Evolutionary conservation across 2,329 filamentous ascomycete genomes (phyloP), one percentile per base, ranked within the genome.

Genomic region (Pseudogymnoascus sp.): DNA sequence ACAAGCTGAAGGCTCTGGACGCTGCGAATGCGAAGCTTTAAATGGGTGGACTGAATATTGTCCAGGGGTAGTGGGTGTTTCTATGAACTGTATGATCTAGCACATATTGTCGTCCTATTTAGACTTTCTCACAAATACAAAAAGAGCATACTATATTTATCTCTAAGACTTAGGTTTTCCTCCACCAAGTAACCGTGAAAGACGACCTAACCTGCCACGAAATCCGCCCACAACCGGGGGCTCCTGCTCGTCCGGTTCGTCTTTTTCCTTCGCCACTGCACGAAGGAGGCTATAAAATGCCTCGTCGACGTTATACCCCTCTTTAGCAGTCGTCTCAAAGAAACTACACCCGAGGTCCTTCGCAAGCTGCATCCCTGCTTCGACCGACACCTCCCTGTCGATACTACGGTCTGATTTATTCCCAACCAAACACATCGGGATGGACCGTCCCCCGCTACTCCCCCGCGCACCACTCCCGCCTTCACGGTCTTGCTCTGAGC

Each of bases 1-100:
- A 74, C 10, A 82, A 85, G 74, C 83, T 79, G 2, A 81, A 80
- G 68, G 76, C 77, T 31, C 66, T 85, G 63, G 79, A 82, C 10
- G 35, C 35, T 36, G 35, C 35, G 35, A 40, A 40, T 40, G 37
- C 37, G n/a, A 40, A 40, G 15, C 37, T 40, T 18, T 40, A 15
- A 40, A 15, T 5, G 37, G 37, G 25, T 48, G 42, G 42, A 9
- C 5, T 48, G 2, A 4, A 7, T 8, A 29, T 12, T 1, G 42
- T 29, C 12, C 2, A n/a, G 40, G 21, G 42, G 21, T 7, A n/a
- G 12, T 10, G 12, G 42, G 42, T 29, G 21, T 27, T 48, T 48
- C 15, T 48, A 48, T 48, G 42, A 48, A n/a, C 10, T 48, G 42
- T 48, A 27, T 48, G 42, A 48, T 48, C 42, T 29, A 25, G 42